Conservation (phyloP, 441 rosid species). For the Sinapis alba region DNA sequence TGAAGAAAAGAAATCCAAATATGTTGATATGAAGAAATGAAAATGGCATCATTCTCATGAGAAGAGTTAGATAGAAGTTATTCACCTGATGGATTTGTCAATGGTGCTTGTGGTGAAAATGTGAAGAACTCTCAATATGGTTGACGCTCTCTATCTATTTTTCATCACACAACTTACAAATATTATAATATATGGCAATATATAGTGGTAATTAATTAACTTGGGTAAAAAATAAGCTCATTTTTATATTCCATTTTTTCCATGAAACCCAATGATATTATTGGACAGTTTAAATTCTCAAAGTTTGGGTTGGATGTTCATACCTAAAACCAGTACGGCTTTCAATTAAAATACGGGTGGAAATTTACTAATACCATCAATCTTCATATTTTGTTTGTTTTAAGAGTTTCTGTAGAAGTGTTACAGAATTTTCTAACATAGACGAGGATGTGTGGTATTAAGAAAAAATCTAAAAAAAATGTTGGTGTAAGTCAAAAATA, state of each 20-base stretch:
- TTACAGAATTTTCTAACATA: neutral
- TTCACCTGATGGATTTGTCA: neutral
- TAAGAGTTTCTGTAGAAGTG: neutral
- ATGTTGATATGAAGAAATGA: neutral
- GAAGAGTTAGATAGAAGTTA: neutral
- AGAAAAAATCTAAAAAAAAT: neutral
- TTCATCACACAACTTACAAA: neutral
- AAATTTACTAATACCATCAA: neutral
- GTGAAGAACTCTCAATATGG: neutral
- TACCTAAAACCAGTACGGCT: neutral
- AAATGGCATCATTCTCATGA: too few relatives aligned
- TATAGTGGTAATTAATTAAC: neutral
- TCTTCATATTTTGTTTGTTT: neutral
- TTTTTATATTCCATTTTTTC: too few relatives aligned
- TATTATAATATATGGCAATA: neutral
- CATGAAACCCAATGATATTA: neutral
- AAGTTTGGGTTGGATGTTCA: neutral
- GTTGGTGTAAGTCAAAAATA: neutral
- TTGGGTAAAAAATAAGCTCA: neutral
- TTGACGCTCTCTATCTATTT: neutral
- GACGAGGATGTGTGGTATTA: neutral
- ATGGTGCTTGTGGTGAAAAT: neutral
- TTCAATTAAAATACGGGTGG: neutral
- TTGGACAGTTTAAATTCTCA: neutral
- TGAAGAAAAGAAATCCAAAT: neutral